Evolutionary conservation across 2,329 filamentous ascomycete species (phyloP).

Genomic region (Colletotrichum acutatum): DNA sequence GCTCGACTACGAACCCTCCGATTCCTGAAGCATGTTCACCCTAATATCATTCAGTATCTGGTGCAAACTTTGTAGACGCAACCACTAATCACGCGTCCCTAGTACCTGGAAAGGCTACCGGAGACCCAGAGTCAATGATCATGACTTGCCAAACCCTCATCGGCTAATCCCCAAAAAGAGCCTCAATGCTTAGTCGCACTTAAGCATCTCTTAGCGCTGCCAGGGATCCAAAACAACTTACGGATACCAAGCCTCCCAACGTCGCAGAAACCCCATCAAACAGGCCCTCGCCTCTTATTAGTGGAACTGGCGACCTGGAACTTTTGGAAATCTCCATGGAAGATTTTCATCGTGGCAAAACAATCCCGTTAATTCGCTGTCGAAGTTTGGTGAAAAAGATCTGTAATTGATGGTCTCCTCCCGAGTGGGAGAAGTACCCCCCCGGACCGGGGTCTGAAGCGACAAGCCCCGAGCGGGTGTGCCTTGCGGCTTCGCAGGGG

Average conservation of each 20-base stretch:
- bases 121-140: background rate
- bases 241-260: background rate
- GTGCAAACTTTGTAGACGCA: background rate
- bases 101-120: background rate
- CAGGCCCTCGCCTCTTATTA: background rate
- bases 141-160: background rate
- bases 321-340: background rate
- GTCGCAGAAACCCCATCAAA: background rate
- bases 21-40: background rate
- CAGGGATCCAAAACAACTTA: background rate
- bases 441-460: conserved; percentile 16
- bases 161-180: background rate
- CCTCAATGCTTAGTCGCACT: conserved; percentile 14
- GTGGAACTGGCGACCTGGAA: background rate
- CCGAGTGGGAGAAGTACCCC: background rate
- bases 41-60: background rate
- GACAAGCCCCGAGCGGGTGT: background rate
- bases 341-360: background rate
- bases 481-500: conserved; percentile 13
- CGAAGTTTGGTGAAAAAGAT: background rate
- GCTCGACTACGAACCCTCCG: too few relatives aligned
- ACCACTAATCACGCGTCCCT: background rate
- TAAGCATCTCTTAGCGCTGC: background rate
- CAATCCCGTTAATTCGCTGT: background rate
- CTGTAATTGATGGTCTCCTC: background rate